phyloP scores from a whole-genome alignment of 495 filamentous ascomycete species.

The Tuber borchii region DNA sequence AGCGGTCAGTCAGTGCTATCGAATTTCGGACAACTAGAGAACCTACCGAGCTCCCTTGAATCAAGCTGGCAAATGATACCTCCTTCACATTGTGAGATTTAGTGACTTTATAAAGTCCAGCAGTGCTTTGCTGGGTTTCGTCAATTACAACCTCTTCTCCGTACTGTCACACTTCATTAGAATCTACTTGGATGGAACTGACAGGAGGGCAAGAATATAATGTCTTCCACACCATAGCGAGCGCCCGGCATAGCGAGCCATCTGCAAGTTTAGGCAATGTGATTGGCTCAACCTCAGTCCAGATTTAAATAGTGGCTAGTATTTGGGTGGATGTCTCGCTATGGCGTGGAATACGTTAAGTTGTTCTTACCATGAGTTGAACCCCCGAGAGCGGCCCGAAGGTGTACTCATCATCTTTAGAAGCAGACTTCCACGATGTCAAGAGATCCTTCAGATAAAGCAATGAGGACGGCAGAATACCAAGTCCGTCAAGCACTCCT shows the following conservation, averaged over 20 bases:
- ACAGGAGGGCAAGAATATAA: too few relatives aligned
- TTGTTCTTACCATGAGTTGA: constrained; percentile 5
- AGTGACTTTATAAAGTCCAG: neutral
- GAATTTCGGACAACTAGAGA: neutral
- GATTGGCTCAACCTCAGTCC: too few relatives aligned
- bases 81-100: neutral
- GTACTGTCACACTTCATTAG: neutral
- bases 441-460: constrained; percentile 13
- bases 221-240: too few relatives aligned
- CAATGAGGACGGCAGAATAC: constrained; percentile 19
- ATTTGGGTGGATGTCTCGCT: too few relatives aligned
- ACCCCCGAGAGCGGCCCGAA: constrained; percentile 21
- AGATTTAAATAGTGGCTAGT: too few relatives aligned
- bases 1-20: neutral
- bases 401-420: constrained; percentile 12
- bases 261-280: too few relatives aligned
- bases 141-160: neutral
- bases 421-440: constrained; percentile 13
- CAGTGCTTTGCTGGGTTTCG: neutral
- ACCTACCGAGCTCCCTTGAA: neutral
- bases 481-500: constrained; percentile 20
- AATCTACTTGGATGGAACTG: neutral
- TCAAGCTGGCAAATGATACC: neutral
- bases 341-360: too few relatives aligned
- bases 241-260: too few relatives aligned